Conservation (phyloP, 2,329 filamentous ascomycete species). For the Diaporthe batatas region DNA sequence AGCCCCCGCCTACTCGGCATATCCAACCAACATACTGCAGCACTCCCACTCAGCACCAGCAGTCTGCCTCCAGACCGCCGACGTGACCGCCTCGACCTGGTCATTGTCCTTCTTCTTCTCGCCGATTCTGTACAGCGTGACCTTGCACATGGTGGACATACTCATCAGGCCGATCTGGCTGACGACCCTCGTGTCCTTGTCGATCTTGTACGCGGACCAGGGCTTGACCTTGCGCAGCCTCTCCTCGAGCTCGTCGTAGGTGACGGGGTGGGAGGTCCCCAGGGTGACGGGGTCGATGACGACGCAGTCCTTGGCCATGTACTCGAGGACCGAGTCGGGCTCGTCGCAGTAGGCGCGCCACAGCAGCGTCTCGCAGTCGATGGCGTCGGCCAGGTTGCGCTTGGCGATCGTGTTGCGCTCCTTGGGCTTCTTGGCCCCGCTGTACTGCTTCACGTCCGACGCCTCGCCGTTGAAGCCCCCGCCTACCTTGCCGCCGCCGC, state of each 20-base stretch:
- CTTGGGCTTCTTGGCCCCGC: slow-evolving; percentile 47
- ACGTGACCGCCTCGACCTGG: slow-evolving; percentile 49
- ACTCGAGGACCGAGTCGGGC: slow-evolving; percentile 52
- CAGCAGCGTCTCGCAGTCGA: slow-evolving; percentile 55
- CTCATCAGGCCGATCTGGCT: slow-evolving; percentile 56
- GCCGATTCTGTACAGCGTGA: slow-evolving; percentile 48
- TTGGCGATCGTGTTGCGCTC: slow-evolving; percentile 54
- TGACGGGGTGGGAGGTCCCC: slow-evolving; percentile 46
- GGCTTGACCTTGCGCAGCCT: slow-evolving; percentile 48
- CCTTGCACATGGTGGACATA: slow-evolving; percentile 52
- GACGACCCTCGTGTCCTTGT: slow-evolving; percentile 50
- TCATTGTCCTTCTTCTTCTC: slow-evolving; percentile 46
- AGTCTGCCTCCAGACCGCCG: slow-evolving; percentile 53
- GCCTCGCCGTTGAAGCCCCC: slow-evolving; percentile 36
- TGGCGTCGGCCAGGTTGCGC: slow-evolving; percentile 54
- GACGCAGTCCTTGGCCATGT: slow-evolving; percentile 55
- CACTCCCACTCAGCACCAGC: slow-evolving; percentile 55
- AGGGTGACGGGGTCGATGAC: slow-evolving; percentile 54
- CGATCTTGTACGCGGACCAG: slow-evolving; percentile 51
- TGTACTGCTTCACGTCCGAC: slow-evolving; percentile 43
- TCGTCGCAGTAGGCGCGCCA: slow-evolving; percentile 56
- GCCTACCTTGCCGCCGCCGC: slow-evolving; percentile 38
- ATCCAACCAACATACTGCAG: slow-evolving; percentile 41
- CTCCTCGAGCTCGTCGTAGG: slow-evolving; percentile 50
- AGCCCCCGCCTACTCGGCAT: slow-evolving; percentile 35